Evolutionary conservation across 495 filamentous ascomycete genomes (phyloP), one percentile per base, ranked within the genome.

Genomic region (Sphaerosporella brunnea): DNA sequence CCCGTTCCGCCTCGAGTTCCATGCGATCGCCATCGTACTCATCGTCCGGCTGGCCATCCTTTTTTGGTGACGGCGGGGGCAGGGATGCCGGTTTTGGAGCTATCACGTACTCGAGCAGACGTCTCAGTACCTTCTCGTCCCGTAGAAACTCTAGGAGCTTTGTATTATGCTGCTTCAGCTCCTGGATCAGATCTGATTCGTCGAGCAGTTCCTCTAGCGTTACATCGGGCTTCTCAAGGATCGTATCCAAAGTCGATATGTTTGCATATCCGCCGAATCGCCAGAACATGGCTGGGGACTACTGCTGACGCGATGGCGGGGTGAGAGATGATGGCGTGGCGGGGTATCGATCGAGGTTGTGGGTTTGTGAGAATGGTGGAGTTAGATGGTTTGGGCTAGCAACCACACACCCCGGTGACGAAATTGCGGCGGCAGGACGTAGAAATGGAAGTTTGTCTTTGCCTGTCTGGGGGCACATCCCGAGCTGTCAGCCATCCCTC

Each of bases 231-330:
- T 93, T 93, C 53, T 96, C 90, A 56, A 99, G 85, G 55, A 96
- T 80, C 55, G 77, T 85, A 66, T 96, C 92, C 64, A 97, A 80
- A 55, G 85, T 81, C 58, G 88, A 94, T 68, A 93, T 79, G 70
- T 82, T 93, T 65, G 88, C 83, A 73, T 96, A 96, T 63, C 86
- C 86, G 69, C 92, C 87, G 69, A 95, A 95, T 65, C 86, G 78
- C 87, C 87, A 95, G 65, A 95, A 95, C 87, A 95, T 95, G 67
- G 64, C 84, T 52, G 48, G 36, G 13, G 23, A 23, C 20, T 26
- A 11, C 21, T 43, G 13, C 26, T 23, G 40, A 25, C 24, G 40
- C 13, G 18, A 26, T 13, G 24, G 15, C 35, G 18, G 35, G 35
- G 9, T 9, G 35, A 18, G 19, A 43, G 37, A 18, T 10, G 37